Evolutionary conservation across 495 filamentous ascomycete genomes (phyloP).

Genomic region (Aspergillus funiculosus): DNA sequence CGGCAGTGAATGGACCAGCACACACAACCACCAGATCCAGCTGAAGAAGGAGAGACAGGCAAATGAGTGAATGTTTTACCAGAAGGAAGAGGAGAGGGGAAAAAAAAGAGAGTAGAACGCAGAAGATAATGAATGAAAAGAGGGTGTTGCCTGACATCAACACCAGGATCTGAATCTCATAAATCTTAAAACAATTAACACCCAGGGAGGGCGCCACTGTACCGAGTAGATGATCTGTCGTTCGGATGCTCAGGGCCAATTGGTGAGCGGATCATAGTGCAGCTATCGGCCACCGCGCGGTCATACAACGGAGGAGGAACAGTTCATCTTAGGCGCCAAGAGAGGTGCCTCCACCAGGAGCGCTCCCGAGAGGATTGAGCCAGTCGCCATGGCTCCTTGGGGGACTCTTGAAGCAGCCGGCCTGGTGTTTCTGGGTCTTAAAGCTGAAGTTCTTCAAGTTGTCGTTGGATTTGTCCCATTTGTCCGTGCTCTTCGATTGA

Average conservation of each 20-base stretch:
- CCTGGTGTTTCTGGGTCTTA: neutral
- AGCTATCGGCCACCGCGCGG: conserved; percentile 10
- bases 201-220: conserved; percentile 11
- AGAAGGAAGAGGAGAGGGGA: conserved; percentile 15
- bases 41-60: conserved; percentile 8
- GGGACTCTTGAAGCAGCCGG: conserved; percentile 1
- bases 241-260: conserved; percentile 1
- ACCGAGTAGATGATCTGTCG: conserved; percentile 9
- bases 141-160: conserved; percentile 9
- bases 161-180: conserved; percentile 12
- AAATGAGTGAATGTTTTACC: conserved; percentile 2
- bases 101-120: neutral
- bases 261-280: neutral
- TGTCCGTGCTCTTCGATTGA: too few relatives aligned
- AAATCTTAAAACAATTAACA: conserved; percentile 18
- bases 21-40: conserved; percentile 13
- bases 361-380: conserved; percentile 9
- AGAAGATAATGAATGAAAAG: neutral
- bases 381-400: neutral
- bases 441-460: too few relatives aligned
- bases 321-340: conserved; percentile 18
- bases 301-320: too few relatives aligned
- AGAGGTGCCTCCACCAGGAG: conserved; percentile 4
- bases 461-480: too few relatives aligned
- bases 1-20: conserved; percentile 4